Evolutionary conservation across 176 grass and related monocot genomes (phyloP), one percentile per base, ranked within the genome.

Genomic region (Triticum turgidum): DNA sequence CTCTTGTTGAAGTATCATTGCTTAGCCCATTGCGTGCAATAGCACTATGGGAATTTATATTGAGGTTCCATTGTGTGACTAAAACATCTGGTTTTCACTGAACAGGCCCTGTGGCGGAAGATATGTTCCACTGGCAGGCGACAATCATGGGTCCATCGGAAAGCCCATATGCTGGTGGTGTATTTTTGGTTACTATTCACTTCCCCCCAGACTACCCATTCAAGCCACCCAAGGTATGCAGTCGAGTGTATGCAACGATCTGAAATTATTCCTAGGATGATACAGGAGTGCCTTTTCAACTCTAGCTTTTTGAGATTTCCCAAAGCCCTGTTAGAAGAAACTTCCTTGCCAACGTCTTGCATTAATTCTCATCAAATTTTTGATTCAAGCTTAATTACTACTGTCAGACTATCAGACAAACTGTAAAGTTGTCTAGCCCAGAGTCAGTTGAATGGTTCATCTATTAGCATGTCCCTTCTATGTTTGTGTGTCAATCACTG

Each of bases 151-250:
- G 89, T 64, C 89, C 89, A 85, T 13, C 89, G 32, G 89, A 91
- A 69, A 91, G 89, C 82, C 89, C 85, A 14, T 91, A 91, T 6
- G 61, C 89, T 3, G 89, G 89, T n/a, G 89, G 89, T 0, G 89
- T 91, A 37, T 91, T 91, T 64, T 85, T 91, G 81, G 85, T 91
- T 67, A 77, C 89, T 7, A 91, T 91, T 61, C 89, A 91, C 81
- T 91, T 91, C 5, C 89, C 89, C n/a, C 89, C 89, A 3, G 89
- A 91, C 69, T 91, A 91, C 78, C 89, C 89, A 10, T 91, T 91
- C 82, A 91, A 91, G 76, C 89, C 89, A 52, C 89, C 89, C 8
- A 91, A 91, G 85, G 89, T 91, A 77, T 80, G 51, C 0, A 22
- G 13, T 41, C 20, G 21, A 18, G 21, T 75, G 52, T 15, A 76